A percentile compares a stretch with the other conserved stretches of the same genome.
phyloP scores from a whole-genome alignment of 129 eudicot species.

The Lactuca saligna region DNA sequence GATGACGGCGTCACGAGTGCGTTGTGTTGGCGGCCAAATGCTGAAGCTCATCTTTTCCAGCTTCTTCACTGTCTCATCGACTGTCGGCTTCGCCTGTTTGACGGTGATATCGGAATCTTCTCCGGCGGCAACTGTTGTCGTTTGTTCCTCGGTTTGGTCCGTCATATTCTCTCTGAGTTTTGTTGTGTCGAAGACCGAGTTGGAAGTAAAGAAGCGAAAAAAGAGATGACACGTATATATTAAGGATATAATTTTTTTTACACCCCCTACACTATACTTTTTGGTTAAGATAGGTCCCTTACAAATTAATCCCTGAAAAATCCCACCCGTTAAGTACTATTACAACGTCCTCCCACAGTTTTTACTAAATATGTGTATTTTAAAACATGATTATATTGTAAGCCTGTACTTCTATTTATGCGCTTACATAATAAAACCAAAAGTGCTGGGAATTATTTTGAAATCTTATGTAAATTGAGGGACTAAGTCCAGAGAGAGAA shows the following conservation, averaged over 20 bases:
- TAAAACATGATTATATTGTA: no score
- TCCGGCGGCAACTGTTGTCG: slow-evolving; percentile 14
- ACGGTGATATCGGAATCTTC: slow-evolving; percentile 24
- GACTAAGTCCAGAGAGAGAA: background rate
- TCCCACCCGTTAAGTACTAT: background rate
- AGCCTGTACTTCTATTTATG: no score
- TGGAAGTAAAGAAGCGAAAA: background rate
- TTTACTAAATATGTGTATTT: no score
- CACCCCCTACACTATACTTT: background rate
- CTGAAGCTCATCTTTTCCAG: slow-evolving; percentile 49
- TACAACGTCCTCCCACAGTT: background rate
- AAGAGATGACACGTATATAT: background rate
- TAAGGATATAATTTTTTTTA: background rate
- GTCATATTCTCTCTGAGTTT: slow-evolving; percentile 4
- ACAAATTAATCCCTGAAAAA: background rate
- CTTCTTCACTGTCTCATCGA: slow-evolving; percentile 20
- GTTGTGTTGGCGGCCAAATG: slow-evolving; percentile 90
- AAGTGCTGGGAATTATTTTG: no score
- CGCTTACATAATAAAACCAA: no score
- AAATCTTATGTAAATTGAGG: background rate
- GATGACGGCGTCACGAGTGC: slow-evolving; percentile 87
- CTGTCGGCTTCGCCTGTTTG: background rate
- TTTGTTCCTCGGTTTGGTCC: slow-evolving; percentile 31
- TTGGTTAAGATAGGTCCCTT: background rate
- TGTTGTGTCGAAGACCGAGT: background rate